These are phyloP conservation scores for Globisporangium ultimum DNA, from an alignment of 352 stramenopile genomes.

Conservation along the genomic window DNA sequence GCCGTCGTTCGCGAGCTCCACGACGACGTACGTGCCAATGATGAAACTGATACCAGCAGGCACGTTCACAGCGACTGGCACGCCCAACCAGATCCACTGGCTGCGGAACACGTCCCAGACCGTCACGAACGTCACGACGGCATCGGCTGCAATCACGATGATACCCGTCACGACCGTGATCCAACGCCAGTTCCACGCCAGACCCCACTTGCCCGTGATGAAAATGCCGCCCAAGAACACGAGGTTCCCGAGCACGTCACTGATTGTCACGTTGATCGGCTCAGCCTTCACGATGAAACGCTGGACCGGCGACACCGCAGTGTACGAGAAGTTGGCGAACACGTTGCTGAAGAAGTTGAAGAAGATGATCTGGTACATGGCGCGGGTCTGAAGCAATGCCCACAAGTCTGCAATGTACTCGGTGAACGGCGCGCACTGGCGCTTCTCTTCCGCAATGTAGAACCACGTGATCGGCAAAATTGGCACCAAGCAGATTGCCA, in stretches of 20 bases:
- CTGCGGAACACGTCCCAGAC: constrained; percentile 36
- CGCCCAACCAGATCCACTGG: constrained; percentile 47
- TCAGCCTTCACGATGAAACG: constrained; percentile 24
- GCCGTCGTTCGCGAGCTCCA: constrained; percentile 40
- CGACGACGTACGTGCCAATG: constrained; percentile 37
- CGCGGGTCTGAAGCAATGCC: no score
- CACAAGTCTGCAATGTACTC: constrained; percentile 39
- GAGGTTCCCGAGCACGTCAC: constrained; percentile 33
- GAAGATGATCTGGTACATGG: constrained; percentile 42
- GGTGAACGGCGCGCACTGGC: constrained; percentile 18
- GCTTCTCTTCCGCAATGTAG: constrained; percentile 51
- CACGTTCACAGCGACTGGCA: constrained; percentile 29
- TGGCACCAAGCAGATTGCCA: constrained; percentile 27
- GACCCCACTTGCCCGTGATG: no score
- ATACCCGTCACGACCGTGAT: no score
- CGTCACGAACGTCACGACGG: no score
- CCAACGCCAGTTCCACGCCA: no score
- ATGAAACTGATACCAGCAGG: constrained; percentile 37
- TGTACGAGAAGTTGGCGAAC: constrained; percentile 39
- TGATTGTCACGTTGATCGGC: constrained; percentile 34
- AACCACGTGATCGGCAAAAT: constrained; percentile 47
- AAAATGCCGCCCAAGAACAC: no score
- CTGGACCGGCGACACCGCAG: constrained; percentile 25
- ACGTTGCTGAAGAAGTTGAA: constrained; percentile 39
- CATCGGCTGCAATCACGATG: no score